These are phyloP conservation scores for Saturnispora serradocipensis DNA, from an alignment of 805 yeast species.

Conservation along the genomic window DNA sequence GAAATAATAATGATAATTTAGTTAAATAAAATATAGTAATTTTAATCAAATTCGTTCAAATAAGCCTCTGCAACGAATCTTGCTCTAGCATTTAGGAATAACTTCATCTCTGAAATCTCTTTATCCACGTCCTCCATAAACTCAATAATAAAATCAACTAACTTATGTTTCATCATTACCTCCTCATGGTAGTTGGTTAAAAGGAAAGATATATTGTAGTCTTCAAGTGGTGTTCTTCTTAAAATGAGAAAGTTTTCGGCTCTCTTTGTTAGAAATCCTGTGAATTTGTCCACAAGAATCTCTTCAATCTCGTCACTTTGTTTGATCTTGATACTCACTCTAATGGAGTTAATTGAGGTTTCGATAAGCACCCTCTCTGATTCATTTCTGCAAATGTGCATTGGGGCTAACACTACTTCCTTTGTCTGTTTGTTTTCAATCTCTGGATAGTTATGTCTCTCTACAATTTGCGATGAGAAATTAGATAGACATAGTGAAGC, in stretches of 20 bases:
- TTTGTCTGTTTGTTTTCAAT: constrained; percentile 79
- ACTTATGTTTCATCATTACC: constrained; percentile 87
- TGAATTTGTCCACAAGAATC: constrained; percentile 88
- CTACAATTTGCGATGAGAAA: constrained; percentile 91
- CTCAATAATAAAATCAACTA: constrained; percentile 94
- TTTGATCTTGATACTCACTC: constrained; percentile 86
- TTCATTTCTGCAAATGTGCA: constrained; percentile 87
- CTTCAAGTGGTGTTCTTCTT: constrained; percentile 83
- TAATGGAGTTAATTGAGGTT: constrained; percentile 84
- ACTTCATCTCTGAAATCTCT: constrained; percentile 96
- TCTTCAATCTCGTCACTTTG: constrained; percentile 97
- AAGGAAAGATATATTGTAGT: constrained; percentile 88
- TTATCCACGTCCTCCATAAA: constrained; percentile 99
- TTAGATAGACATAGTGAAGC: constrained; percentile 90
- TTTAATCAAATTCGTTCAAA: constrained; percentile 74
- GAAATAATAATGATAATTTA: background rate
- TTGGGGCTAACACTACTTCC: constrained; percentile 79
- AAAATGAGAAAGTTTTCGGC: constrained; percentile 91
- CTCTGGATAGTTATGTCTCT: constrained; percentile 96
- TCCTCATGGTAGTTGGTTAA: constrained; percentile 93
- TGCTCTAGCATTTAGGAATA: constrained; percentile 94
- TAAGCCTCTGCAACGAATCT: constrained; percentile 96
- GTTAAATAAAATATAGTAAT: background rate
- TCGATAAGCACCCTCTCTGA: constrained; percentile 88
- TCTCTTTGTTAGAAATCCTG: constrained; percentile 86